Base-by-base conservation (phyloP, 2,329 filamentous ascomycete genomes). In the Rhinocladiella mackenziei region DNA sequence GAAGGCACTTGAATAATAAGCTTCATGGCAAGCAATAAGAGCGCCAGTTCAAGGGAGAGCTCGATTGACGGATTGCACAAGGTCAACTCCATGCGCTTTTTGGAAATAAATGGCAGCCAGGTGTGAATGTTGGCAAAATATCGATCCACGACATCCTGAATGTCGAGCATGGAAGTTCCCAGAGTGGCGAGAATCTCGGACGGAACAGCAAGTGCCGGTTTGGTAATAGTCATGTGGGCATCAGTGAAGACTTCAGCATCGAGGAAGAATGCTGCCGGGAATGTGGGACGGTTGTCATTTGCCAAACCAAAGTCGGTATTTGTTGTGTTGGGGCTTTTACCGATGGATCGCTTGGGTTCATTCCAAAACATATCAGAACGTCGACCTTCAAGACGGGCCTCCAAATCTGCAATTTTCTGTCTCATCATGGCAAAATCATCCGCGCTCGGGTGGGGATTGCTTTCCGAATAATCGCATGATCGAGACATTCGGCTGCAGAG, bases 401-500 rank as follows among this genome's bases (percentile, higher is more conserved):
- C 54, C 20, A 57, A 39, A 23, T 56, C 51, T 4, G 51, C 26
- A 17, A 57, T 45, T 26, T 52, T 54, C 43, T 54, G 48, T 23
- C 47, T 43, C 31, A 57, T 43, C 15, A 33, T 22, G 1, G 48
- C 45, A 25, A 53, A 51, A 31, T 54, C 49, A 18, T 57, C 55
- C 6, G 51, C 39, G 33, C 30, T 47, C 4, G 53, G 51, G 18
- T 37, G 40, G 2, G 39, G 36, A 18, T 18, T 45, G 18, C n/a
- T 42, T 9, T 58, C 55, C 3, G 45, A 50, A 30, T 58, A 58
- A 28, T 55, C 48, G 42, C 56, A 58, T 6, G 41, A n/a, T 17
- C 56, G 46, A 15, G 39, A 41, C 50, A 58, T 51, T 15, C 70
- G 62, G 14, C 54, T 53, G 57, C 74, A 77, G 3, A 76, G 62